Conservation (phyloP, 495 filamentous ascomycete species). For the Penicillium longicatenatum region DNA sequence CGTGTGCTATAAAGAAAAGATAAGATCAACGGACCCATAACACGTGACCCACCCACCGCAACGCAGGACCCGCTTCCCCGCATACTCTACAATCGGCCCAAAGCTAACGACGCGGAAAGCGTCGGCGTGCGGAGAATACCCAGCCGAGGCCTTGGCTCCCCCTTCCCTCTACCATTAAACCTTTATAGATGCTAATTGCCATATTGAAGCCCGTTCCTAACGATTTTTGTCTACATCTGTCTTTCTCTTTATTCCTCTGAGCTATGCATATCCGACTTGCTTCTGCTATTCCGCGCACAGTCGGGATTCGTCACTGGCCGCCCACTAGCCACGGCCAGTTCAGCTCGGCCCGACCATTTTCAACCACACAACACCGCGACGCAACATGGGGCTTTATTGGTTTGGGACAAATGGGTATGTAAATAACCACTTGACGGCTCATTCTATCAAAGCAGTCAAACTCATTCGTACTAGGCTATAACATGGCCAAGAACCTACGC, state of each 20-base stretch:
- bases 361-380: slow-evolving; percentile 52
- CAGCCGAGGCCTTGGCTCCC: background rate
- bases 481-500: slow-evolving; percentile 87
- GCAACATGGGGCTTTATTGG: slow-evolving; percentile 84
- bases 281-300: slow-evolving; percentile 16
- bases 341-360: slow-evolving; percentile 50
- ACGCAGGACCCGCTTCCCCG: background rate
- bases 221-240: background rate
- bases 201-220: background rate
- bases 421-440: slow-evolving; percentile 3
- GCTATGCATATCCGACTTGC: slow-evolving; percentile 24
- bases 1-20: no score
- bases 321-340: slow-evolving; percentile 10
- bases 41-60: background rate
- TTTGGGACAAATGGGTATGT: slow-evolving; percentile 82
- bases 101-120: background rate
- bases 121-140: slow-evolving; percentile 5
- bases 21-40: no score
- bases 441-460: slow-evolving; percentile 8
- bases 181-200: background rate
- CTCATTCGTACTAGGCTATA: slow-evolving; percentile 57
- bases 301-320: slow-evolving; percentile 17
- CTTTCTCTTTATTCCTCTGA: no score
- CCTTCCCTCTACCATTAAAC: background rate
- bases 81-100: background rate